Evolutionary conservation across 257 asterid genomes (phyloP).

Genomic region (Lycium barbarum): DNA sequence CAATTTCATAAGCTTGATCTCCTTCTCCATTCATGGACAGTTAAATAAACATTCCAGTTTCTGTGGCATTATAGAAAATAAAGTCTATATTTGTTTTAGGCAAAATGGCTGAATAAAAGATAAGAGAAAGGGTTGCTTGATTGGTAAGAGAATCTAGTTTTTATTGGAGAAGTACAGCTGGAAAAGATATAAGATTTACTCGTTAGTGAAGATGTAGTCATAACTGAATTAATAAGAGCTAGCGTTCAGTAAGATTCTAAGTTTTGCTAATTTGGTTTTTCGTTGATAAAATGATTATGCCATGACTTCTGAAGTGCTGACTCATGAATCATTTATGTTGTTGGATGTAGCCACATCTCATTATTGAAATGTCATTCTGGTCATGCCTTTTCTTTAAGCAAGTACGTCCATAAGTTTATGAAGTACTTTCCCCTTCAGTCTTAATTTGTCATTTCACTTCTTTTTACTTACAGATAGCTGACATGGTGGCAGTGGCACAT

Average conservation of each 20-base stretch:
- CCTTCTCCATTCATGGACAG: constrained; percentile 1
- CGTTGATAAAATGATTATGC: neutral
- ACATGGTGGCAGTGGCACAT: constrained; percentile 97
- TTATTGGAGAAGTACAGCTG: neutral
- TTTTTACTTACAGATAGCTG: constrained; percentile 76
- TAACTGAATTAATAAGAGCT: neutral
- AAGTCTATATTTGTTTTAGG: neutral
- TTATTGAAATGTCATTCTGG: constrained; percentile 15
- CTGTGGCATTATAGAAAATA: neutral
- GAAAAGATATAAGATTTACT: neutral
- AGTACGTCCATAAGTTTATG: neutral
- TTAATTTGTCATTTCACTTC: constrained; percentile 22
- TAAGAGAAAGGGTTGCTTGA: neutral
- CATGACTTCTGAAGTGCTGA: neutral
- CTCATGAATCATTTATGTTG: neutral
- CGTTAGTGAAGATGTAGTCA: neutral
- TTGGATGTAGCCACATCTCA: neutral
- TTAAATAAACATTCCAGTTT: neutral
- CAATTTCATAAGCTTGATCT: neutral
- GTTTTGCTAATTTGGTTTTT: neutral
- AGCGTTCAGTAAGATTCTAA: constrained; percentile 1
- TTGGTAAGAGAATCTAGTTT: neutral
- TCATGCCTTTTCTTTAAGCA: constrained; percentile 1
- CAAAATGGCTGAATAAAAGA: constrained; percentile 7
- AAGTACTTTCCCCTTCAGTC: constrained; percentile 16